Evolutionary conservation across 2,329 filamentous ascomycete species (phyloP).

Genomic region (Hysterium pulicare): DNA sequence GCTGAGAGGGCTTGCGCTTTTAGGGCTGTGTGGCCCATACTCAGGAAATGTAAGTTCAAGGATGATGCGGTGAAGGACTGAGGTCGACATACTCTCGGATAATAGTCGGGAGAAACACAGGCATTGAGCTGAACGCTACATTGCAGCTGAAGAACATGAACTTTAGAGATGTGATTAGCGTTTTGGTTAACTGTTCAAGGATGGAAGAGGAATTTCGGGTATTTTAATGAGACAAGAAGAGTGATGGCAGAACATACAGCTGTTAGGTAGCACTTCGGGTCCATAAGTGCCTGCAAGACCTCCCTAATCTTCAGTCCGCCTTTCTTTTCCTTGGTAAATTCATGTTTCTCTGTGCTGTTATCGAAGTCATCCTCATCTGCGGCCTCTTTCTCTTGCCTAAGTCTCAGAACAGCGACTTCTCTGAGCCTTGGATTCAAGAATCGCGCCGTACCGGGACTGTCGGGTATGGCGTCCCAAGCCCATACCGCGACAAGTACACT

Average conservation of each 20-base stretch:
- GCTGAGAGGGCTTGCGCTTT: conserved; percentile 74
- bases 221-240: neutral
- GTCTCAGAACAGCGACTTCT: conserved; percentile 67
- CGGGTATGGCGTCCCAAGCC: conserved; percentile 73
- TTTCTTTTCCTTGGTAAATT: conserved; percentile 6
- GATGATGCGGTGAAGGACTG: conserved; percentile 22
- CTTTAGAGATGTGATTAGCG: conserved; percentile 10
- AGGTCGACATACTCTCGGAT: conserved; percentile 52
- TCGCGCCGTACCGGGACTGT: conserved; percentile 56
- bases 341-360: conserved; percentile 13
- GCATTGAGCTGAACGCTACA: conserved; percentile 82
- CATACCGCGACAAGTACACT: conserved; percentile 70
- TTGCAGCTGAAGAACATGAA: conserved; percentile 85
- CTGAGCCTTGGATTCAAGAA: conserved; percentile 46
- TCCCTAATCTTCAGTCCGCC: conserved; percentile 53
- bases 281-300: conserved; percentile 56
- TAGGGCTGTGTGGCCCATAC: conserved; percentile 67
- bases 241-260: conserved; percentile 44
- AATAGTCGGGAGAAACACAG: conserved; percentile 82
- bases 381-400: conserved; percentile 51
- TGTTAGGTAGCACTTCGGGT: conserved; percentile 71
- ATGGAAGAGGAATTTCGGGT: neutral
- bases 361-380: conserved; percentile 26
- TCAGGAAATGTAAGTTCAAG: conserved; percentile 13
- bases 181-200: neutral